Conservation (phyloP, 768 basidiomycete species). For the Agaricus subrufescens region DNA sequence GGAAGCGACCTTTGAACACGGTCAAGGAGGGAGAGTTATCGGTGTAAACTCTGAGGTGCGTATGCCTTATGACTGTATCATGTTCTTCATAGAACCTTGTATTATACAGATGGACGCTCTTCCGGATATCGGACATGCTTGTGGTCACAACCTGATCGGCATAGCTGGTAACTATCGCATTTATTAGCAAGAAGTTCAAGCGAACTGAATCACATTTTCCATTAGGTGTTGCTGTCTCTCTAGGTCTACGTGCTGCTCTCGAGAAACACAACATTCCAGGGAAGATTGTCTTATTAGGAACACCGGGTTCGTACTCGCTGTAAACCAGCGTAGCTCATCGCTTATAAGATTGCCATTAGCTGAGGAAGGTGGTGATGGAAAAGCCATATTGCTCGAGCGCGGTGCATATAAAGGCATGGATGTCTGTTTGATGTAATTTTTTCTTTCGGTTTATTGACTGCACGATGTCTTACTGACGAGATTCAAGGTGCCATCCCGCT, state of each 20-base stretch:
- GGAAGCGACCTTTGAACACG: constrained; percentile 62
- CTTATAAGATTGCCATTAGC: constrained; percentile 32
- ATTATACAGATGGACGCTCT: constrained; percentile 55
- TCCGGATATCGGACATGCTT: constrained; percentile 61
- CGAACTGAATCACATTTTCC: background rate
- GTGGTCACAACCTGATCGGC: constrained; percentile 82
- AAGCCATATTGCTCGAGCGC: constrained; percentile 62
- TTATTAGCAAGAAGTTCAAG: too few species aligned
- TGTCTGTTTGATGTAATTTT: constrained; percentile 62
- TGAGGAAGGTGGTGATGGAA: constrained; percentile 77
- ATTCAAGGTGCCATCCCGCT: constrained; percentile 73
- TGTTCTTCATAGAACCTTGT: background rate
- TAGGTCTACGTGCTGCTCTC: constrained; percentile 60
- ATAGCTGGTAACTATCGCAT: constrained; percentile 36
- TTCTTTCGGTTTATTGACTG: background rate
- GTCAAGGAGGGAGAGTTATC: constrained; percentile 62
- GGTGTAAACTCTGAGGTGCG: constrained; percentile 78
- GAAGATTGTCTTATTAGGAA: constrained; percentile 69
- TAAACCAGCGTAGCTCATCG: background rate
- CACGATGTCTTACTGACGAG: background rate
- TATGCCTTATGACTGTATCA: background rate
- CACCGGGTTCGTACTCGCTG: constrained; percentile 49
- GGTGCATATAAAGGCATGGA: constrained; percentile 80
- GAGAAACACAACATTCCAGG: constrained; percentile 59
- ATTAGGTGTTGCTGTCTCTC: constrained; percentile 62